These are phyloP conservation scores for Hemisphaericaspora subhashii DNA, from an alignment of 1,139 yeast species.

Conservation along the genomic window DNA sequence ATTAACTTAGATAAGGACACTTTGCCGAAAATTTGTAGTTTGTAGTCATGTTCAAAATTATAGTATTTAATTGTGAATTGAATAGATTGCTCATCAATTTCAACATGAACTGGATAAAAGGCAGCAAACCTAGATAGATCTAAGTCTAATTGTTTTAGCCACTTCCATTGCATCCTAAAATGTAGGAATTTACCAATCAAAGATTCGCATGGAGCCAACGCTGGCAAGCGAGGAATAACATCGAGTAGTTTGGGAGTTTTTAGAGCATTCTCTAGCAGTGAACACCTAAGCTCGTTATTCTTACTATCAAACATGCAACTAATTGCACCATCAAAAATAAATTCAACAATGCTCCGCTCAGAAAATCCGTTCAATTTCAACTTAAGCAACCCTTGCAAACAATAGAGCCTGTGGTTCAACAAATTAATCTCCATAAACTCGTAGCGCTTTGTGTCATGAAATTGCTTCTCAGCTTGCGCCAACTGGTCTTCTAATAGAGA, in stretches of 20 bases:
- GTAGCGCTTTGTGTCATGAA: background rate
- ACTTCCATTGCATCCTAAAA: constrained; percentile 22
- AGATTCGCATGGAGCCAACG: background rate
- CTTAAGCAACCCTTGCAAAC: background rate
- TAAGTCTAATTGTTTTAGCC: constrained; percentile 24
- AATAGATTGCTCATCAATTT: constrained; percentile 7
- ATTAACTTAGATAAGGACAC: constrained; percentile 3
- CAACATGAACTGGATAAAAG: constrained; percentile 23
- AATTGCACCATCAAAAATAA: constrained; percentile 20
- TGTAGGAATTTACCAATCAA: constrained; percentile 16
- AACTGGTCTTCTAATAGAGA: constrained; percentile 20
- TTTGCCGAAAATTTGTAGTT: constrained; percentile 8
- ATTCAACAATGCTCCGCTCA: constrained; percentile 14
- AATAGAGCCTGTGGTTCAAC: constrained; percentile 2
- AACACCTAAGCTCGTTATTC: constrained; percentile 7
- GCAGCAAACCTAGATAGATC: constrained; percentile 25
- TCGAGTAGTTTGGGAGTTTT: constrained; percentile 3
- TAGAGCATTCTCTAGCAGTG: background rate
- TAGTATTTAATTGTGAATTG: constrained; percentile 15
- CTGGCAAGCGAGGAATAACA: background rate
- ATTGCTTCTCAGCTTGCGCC: constrained; percentile 10
- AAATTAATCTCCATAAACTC: background rate
- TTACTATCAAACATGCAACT: constrained; percentile 17
- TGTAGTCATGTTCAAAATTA: constrained; percentile 14
- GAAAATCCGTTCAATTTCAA: constrained; percentile 8